phyloP scores from a whole-genome alignment of 2,329 filamentous ascomycete species.

The Apiospora phragmitis region DNA sequence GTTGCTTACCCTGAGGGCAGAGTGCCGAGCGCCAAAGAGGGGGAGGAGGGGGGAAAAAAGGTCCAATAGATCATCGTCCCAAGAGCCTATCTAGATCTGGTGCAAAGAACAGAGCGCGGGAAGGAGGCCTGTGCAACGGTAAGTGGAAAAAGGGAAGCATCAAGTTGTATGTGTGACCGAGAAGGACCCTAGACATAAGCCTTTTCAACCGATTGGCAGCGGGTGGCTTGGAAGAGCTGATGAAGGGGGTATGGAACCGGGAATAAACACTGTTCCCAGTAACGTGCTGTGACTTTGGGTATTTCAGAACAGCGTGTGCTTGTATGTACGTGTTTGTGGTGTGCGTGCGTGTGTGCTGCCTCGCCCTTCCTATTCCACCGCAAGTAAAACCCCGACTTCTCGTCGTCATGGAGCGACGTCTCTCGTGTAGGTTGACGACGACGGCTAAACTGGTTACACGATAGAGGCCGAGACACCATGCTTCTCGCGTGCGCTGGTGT shows the following conservation, averaged over 20 bases:
- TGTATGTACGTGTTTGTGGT: not conserved
- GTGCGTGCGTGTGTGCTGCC: not conserved
- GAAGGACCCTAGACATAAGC: not conserved
- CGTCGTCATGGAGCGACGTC: not conserved
- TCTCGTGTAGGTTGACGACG: not conserved
- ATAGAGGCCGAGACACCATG: not conserved
- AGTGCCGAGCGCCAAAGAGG: not conserved
- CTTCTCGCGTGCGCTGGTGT: not conserved
- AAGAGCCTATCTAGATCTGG: slow-evolving; percentile 1
- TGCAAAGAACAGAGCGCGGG: not conserved
- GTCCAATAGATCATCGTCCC: not conserved
- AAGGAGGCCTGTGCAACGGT: not conserved
- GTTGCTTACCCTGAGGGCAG: not conserved
- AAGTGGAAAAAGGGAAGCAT: not conserved
- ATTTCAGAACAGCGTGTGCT: not conserved
- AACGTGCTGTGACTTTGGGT: not conserved
- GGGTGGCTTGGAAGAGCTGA: not conserved
- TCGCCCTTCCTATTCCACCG: not conserved
- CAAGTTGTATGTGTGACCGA: not conserved
- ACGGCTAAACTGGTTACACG: not conserved
- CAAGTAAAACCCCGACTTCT: not conserved
- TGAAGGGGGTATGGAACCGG: not conserved
- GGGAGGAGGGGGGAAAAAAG: not conserved
- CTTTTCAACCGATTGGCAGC: slow-evolving; percentile 1
- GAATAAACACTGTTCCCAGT: not conserved